phyloP scores from a whole-genome alignment of 352 stramenopile genomes.

The Poterioochromonas sp. region DNA sequence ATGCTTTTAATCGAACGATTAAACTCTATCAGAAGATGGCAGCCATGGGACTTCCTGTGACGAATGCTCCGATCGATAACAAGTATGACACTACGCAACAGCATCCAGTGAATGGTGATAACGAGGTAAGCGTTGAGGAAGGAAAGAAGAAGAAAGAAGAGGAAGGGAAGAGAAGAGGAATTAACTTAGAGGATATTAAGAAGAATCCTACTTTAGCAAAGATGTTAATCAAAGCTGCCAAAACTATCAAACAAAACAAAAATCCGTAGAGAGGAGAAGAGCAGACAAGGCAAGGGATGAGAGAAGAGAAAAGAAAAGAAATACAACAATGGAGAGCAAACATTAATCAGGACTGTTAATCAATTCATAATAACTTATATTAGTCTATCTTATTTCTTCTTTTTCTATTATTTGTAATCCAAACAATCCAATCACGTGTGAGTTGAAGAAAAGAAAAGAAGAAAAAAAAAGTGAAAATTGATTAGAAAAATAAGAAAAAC shows the following conservation, averaged over 20 bases:
- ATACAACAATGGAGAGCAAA: no score
- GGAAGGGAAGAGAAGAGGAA: neutral
- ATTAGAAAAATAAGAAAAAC: no score
- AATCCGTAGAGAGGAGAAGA: no score
- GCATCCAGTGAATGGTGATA: neutral
- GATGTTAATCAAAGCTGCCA: constrained; percentile 24
- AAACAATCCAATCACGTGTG: no score
- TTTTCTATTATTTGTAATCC: no score
- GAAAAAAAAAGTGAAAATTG: no score
- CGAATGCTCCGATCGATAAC: neutral
- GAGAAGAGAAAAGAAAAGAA: no score
- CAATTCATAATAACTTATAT: no score
- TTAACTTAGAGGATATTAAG: neutral
- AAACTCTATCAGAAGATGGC: constrained; percentile 33
- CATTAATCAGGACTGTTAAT: no score
- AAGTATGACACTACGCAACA: neutral
- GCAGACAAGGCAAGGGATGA: no score
- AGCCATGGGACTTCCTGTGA: neutral
- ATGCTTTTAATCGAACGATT: constrained; percentile 32
- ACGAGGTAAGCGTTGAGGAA: neutral
- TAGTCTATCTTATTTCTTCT: no score
- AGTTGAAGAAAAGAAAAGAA: no score
- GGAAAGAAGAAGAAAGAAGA: neutral
- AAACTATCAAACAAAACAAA: constrained; percentile 9
- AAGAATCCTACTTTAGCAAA: constrained; percentile 23